Evolutionary conservation across 2,329 filamentous ascomycete species (phyloP), one percentile per base, ranked within the genome.

Genomic region (Colletotrichum sansevieriae): DNA sequence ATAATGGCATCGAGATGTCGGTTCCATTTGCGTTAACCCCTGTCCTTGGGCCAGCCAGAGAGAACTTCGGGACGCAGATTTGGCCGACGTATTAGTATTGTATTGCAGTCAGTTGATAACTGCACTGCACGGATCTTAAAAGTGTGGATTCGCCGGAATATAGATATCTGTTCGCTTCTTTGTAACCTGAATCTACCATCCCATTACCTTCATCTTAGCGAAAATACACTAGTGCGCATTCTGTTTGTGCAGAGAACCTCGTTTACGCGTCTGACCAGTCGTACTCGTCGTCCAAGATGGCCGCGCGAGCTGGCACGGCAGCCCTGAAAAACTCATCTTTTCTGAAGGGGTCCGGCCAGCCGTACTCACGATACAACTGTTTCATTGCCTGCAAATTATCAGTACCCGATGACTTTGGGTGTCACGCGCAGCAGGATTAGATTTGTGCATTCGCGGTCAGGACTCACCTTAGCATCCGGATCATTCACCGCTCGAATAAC

Each of bases 51-150:
- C 20, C 51, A 0, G 47, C 64, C 33, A 73, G 76, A 6, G 69
- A 68, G n/a, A 74, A 77, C 63, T 77, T 75, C 52, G 55, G 57
- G 29, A 72, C 68, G 15, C 58, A 66, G 15, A 68, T 75, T 25
- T 75, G 70, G 73, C 55, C 70, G 6, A 63, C 25, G 25, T 25
- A 25, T 25, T 25, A 25, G 3, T 18, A 18, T 18, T 18, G 4
- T 29, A 29, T 29, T 29, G 25, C 4, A 29, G 25, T 29, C 4
- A 29, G 25, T 29, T 29, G 25, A 29, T 29, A 29, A 29, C 5
- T 29, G 25, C 25, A 29, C 25, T 29, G 25, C 25, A 7, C 25
- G 25, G 25, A 7, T 29, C 7, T 18, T 18, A 18, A 7, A 29
- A 29, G 25, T 29, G 25, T 7, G 25, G 25, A 29, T 29, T 29